Conservation (phyloP, 2,329 filamentous ascomycete species). For the Cordyceps tenuipes region DNA sequence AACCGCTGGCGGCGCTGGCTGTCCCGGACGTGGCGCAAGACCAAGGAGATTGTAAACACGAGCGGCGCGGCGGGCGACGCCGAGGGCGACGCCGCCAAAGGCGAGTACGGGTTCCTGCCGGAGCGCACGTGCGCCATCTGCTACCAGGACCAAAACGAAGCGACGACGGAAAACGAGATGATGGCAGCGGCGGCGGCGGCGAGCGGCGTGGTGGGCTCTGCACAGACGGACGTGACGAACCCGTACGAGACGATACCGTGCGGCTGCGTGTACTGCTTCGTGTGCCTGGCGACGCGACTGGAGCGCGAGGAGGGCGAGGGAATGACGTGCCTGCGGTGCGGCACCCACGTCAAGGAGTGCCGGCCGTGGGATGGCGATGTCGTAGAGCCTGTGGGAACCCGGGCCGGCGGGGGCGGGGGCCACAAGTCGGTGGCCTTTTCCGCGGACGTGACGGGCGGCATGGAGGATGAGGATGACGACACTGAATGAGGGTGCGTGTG, state of each 20-base stretch:
- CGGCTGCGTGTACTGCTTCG: conserved; percentile 90
- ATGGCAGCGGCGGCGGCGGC: conserved; percentile 61
- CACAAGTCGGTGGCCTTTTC: conserved; percentile 56
- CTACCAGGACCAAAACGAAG: conserved; percentile 84
- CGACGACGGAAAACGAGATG: conserved; percentile 66
- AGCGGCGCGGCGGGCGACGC: conserved; percentile 23
- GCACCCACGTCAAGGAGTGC: conserved; percentile 74
- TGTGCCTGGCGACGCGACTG: conserved; percentile 82
- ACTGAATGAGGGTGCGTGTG: background rate
- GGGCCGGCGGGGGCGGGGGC: conserved; percentile 22
- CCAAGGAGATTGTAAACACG: conserved; percentile 55
- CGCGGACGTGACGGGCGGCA: conserved; percentile 40
- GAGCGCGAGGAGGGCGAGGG: conserved; percentile 92
- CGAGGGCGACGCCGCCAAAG: conserved; percentile 57
- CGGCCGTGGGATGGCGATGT: conserved; percentile 90
- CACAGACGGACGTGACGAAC: conserved; percentile 90
- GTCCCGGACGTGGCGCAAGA: conserved; percentile 75
- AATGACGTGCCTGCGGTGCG: conserved; percentile 85
- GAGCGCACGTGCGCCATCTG: conserved; percentile 95
- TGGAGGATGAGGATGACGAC: conserved; percentile 18
- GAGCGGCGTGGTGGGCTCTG: conserved; percentile 75
- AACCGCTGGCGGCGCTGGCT: conserved; percentile 88
- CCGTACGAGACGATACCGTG: conserved; percentile 88
- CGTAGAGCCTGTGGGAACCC: conserved; percentile 45
- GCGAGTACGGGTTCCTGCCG: conserved; percentile 77